Evolutionary conservation across 2,329 filamentous ascomycete species (phyloP).

Genomic region (Ceratocystis cubensis): DNA sequence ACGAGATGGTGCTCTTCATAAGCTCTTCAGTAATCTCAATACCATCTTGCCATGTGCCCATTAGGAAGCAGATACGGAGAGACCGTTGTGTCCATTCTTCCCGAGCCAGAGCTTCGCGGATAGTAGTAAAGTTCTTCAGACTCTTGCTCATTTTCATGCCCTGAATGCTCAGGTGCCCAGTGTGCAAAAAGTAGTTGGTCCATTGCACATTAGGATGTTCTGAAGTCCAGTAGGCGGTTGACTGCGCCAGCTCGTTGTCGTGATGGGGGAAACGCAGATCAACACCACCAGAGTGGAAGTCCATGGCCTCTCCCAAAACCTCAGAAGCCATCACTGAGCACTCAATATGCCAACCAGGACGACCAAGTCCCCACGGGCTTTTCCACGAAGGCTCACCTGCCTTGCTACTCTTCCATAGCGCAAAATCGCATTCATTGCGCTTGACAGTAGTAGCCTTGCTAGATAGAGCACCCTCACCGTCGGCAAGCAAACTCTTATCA

Average conservation of each 20-base stretch:
- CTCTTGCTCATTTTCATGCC: conserved; percentile 95
- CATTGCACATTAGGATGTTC: conserved; percentile 42
- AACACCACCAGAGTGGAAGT: conserved; percentile 86
- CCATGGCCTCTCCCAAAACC: conserved; percentile 70
- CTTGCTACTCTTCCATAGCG: conserved; percentile 86
- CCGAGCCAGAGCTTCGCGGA: conserved; percentile 61
- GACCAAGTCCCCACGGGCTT: conserved; percentile 73
- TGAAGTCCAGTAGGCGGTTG: conserved; percentile 58
- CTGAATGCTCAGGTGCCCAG: conserved; percentile 75
- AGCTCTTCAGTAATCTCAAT: conserved; percentile 83
- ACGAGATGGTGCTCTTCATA: conserved; percentile 28
- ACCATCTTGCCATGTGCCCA: conserved; percentile 81
- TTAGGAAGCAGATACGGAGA: conserved; percentile 73
- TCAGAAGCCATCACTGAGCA: conserved; percentile 93
- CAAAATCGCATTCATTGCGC: conserved; percentile 70
- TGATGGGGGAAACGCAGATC: conserved; percentile 87
- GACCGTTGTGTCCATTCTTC: conserved; percentile 61
- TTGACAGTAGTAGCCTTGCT: conserved; percentile 51
- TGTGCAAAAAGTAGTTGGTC: conserved; percentile 94
- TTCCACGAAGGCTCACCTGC: conserved; percentile 84
- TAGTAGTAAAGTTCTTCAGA: conserved; percentile 91
- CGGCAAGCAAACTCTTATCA: conserved; percentile 69
- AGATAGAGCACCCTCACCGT: conserved; percentile 75
- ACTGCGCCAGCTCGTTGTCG: conserved; percentile 78
- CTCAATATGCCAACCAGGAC: conserved; percentile 95